phyloP scores from a whole-genome alignment of 768 basidiomycete species.

The Boletus sensibilis region DNA sequence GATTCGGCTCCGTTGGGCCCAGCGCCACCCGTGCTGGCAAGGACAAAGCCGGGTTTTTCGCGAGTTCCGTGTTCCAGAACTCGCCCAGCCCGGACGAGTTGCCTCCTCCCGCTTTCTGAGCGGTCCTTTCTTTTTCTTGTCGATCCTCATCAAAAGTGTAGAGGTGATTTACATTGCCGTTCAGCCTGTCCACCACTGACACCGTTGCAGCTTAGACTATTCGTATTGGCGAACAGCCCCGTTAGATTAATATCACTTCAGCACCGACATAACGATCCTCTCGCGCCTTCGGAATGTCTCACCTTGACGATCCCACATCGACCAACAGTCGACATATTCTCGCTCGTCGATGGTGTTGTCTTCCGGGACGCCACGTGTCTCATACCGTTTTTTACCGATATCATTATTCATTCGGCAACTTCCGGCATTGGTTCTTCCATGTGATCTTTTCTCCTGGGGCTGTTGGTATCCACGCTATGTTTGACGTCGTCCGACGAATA shows the following conservation, averaged over 20 bases:
- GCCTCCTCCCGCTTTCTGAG: conserved; percentile 61
- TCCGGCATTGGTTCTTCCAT: conserved; percentile 27
- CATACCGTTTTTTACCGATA: conserved; percentile 35
- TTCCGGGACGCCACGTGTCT: conserved; percentile 23
- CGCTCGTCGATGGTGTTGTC: conserved; percentile 13
- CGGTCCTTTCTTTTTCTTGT: conserved; percentile 36
- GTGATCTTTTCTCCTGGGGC: conserved; percentile 34
- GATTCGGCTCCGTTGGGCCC: conserved; percentile 30
- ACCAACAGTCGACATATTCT: conserved; percentile 5
- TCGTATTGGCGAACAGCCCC: conserved; percentile 37
- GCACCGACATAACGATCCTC: conserved; percentile 29
- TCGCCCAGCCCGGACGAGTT: conserved; percentile 82
- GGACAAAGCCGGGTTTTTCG: conserved; percentile 57
- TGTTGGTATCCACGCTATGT: conserved; percentile 13
- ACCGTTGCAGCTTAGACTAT: conserved; percentile 35
- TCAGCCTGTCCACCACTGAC: neutral
- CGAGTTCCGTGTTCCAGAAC: conserved; percentile 83
- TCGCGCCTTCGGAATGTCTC: conserved; percentile 28
- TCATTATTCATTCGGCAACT: conserved; percentile 45
- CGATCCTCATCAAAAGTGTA: conserved; percentile 36
- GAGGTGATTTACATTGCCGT: conserved; percentile 32
- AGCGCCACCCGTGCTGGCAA: conserved; percentile 26
- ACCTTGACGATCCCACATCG: conserved; percentile 16
- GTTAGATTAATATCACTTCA: conserved; percentile 38
- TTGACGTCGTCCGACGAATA: conserved; percentile 27